These are phyloP conservation scores for Chalciporus sphaerocephalus DNA, from an alignment of 768 basidiomycete genomes.

Conservation along the genomic window DNA sequence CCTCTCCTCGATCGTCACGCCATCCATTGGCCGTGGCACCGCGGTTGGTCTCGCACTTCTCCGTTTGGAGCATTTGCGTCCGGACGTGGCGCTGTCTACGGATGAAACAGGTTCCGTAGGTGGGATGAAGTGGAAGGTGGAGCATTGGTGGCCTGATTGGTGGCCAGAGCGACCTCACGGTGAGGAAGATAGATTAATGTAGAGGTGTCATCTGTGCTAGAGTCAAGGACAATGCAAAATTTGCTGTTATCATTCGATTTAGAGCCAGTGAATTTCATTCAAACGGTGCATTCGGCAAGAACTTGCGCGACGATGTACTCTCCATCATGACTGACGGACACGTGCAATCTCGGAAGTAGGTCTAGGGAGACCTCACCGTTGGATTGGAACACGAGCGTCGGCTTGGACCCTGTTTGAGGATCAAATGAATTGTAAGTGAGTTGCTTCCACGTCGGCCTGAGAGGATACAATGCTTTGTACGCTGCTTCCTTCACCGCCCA, in stretches of 20 bases:
- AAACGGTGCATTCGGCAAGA: conserved; percentile 42
- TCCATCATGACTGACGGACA: conserved; percentile 79
- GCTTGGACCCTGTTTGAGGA: conserved; percentile 36
- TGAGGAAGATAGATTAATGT: conserved; percentile 17
- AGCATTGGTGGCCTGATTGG: conserved; percentile 67
- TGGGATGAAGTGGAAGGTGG: conserved; percentile 37
- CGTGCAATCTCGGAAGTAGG: conserved; percentile 41
- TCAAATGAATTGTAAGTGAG: conserved; percentile 45
- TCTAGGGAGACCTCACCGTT: neutral
- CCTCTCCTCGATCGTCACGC: conserved; percentile 47
- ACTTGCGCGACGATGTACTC: conserved; percentile 72
- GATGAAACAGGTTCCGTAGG: conserved; percentile 12
- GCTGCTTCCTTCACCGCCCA: conserved; percentile 85
- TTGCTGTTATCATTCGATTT: too few relatives aligned
- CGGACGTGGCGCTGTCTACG: conserved; percentile 20
- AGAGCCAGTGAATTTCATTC: too few relatives aligned
- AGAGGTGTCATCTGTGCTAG: conserved; percentile 4
- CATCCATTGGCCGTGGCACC: conserved; percentile 14
- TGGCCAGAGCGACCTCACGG: conserved; percentile 40
- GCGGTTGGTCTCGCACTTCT: conserved; percentile 76
- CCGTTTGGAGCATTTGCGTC: conserved; percentile 61
- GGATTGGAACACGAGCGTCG: conserved; percentile 35
- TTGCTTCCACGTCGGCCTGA: conserved; percentile 71
- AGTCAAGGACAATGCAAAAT: neutral
- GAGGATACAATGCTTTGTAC: conserved; percentile 80